Percentiles rank a stretch among this genome's conserved stretches.
These are phyloP conservation scores for Dacryopinax spathularia DNA, from an alignment of 768 basidiomycete species.

Conservation along the genomic window DNA sequence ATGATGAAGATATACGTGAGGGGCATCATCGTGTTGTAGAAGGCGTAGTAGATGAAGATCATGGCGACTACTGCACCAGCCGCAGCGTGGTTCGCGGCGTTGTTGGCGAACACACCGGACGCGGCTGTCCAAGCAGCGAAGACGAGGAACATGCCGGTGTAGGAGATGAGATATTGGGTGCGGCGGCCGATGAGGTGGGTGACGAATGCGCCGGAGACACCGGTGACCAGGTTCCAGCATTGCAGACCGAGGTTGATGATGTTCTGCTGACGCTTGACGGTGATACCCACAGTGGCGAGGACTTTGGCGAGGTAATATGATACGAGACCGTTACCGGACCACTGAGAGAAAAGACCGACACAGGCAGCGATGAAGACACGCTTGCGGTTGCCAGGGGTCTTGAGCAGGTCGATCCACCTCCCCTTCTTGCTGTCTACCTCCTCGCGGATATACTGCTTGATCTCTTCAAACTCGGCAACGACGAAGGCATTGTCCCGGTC, in stretches of 20 bases:
- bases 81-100: not conserved
- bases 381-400: constrained; percentile 38
- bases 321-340: constrained; percentile 9
- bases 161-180: not conserved
- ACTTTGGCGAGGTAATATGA: constrained; percentile 6
- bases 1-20: constrained; percentile 21
- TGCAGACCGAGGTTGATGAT: constrained; percentile 4
- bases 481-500: constrained; percentile 34
- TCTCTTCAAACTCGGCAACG: constrained; percentile 43
- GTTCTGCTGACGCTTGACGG: not conserved
- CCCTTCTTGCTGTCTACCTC: constrained; percentile 35
- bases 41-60: not conserved
- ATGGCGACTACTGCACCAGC: constrained; percentile 1
- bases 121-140: not conserved
- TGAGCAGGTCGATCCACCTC: constrained; percentile 35
- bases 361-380: constrained; percentile 30
- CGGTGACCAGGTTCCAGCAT: not conserved
- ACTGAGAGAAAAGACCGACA: constrained; percentile 15
- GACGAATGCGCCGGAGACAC: not conserved
- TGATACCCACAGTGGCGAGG: constrained; percentile 6
- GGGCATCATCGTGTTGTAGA: constrained; percentile 7
- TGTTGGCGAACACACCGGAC: not conserved
- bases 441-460: constrained; percentile 39
- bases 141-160: not conserved
- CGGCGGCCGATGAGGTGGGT: not conserved